Base-by-base conservation (phyloP, 2,329 filamentous ascomycete genomes). In the Tolypocladium album region DNA sequence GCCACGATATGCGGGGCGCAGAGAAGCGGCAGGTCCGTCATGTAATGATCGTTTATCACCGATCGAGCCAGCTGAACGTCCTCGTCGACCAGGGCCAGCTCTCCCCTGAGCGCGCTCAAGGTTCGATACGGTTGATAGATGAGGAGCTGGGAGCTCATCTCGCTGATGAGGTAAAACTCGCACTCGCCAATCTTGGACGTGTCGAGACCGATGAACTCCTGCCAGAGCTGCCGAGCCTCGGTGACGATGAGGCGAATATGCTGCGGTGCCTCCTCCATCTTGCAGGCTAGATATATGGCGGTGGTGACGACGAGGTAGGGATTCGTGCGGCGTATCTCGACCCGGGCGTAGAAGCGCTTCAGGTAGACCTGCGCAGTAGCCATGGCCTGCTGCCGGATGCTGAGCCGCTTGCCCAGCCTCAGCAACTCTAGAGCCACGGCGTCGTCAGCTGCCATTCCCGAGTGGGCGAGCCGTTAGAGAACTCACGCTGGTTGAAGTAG, bases 241-340 rank as follows among this genome's bases (percentile, higher is more conserved):
- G 86, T 88, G 13, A 94, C 87, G 61, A 99, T 88, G 64, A 96
- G 83, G 38, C 94, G 85, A 68, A 99, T 97, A 72, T 99, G 94
- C 72, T 97, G 93, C 3, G 94, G 94, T 57, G 88, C 92, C 74
- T 99, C 94, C 73, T 99, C 94, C 85, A 96, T 96, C 76, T 99
- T 99, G 78, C 92, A 96, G 24, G 94, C 92, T 42, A 99, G 80
- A 72, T 99, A 99, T 62, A 97, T 82, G 6, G 93, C 90, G 1
- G 94, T 97, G n/a, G 92, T 88, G 64, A 96, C 83, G 61, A 97
- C 86, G 42, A 97, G 85, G 70, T 96, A 96, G 4, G 93, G 92
- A 68, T 97, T 99, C 56, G 92, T 96, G 64, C 88, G 86, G 60
- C 93, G 88, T 64, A 97, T 92, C 69, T 96, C 92, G 67, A 96